Evolutionary conservation across 352 stramenopile species (phyloP), one percentile per base, ranked within the genome.

Genomic region (Salisapilia sapeloensis): DNA sequence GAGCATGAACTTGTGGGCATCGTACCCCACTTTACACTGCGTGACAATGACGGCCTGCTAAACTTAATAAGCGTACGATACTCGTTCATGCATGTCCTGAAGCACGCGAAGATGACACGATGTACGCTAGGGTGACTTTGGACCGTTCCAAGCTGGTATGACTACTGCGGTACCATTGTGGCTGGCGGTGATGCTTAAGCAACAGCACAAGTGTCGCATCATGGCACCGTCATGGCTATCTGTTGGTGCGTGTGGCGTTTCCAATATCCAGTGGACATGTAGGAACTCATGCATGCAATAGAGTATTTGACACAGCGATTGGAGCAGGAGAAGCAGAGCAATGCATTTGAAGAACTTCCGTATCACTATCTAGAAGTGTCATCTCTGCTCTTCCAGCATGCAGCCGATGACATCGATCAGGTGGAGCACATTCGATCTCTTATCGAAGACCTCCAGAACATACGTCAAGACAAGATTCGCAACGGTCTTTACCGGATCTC

Each of bases 381-480:
- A 13, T 78, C 69, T 16, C 40, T 93, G 14, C 37, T 93, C 15
- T 64, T 92, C 36, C 77, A 89, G 41, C 74, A 92, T 49, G 78
- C 67, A 24, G 49, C 64, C 0, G 76, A 90, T 30, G 76, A 93
- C 40, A 60, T 92, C 30, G 67, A 89, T 29, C 67, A 86, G 29
- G 51, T 82, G 14, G 72, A 90, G 40, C 57, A 87, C 30, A 48
- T 92, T 15, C 72, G 75, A 1, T 84, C 65, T 11, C 42, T 90
- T 14, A 42, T 91, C 4, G 76, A 92, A 53, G 78, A 93, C 46
- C 62, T 93, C 17, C 71, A 90, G 33, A 87, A 92, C 33, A 52
- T 90, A n/a, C 67, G 78, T 0, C 74, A 92, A 38, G 69, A 90
- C 41, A 91, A 92, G 42, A 90, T 93, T 46, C 74, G 78, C 38